Evolutionary conservation across 495 filamentous ascomycete genomes (phyloP).

Genomic region (Friedmanniomyces simplex): DNA sequence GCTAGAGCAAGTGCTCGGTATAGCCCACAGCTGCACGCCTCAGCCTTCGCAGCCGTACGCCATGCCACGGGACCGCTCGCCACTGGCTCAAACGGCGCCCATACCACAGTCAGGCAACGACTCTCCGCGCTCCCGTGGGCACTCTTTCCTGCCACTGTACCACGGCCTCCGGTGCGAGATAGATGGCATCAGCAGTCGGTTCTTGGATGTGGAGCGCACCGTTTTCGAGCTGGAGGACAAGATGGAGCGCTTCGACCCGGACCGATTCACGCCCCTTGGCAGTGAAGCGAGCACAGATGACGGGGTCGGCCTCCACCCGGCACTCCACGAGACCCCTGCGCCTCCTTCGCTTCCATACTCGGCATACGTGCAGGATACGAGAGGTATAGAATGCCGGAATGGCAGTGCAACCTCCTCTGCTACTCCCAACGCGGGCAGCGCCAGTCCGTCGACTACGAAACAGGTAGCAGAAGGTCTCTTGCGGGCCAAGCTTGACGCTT

Average conservation of each 20-base stretch:
- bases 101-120: too few relatives aligned
- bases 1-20: neutral
- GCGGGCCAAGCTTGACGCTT: neutral
- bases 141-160: too few relatives aligned
- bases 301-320: neutral
- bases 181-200: neutral
- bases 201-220: neutral
- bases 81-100: too few relatives aligned
- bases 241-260: conserved; percentile 3
- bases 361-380: too few relatives aligned
- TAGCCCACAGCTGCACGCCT: neutral
- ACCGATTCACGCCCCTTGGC: conserved; percentile 14
- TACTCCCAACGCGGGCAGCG: too few relatives aligned
- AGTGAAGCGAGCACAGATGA: conserved; percentile 3
- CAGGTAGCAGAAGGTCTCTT: neutral
- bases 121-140: too few relatives aligned
- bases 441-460: neutral
- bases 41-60: neutral
- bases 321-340: too few relatives aligned
- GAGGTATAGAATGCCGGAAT: too few relatives aligned
- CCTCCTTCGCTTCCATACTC: too few relatives aligned
- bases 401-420: too few relatives aligned
- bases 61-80: too few relatives aligned
- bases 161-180: too few relatives aligned
- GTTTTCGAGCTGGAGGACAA: conserved; percentile 14